Base-by-base conservation (phyloP, 2,329 filamentous ascomycete genomes). In the Ophiostoma ulmi region DNA sequence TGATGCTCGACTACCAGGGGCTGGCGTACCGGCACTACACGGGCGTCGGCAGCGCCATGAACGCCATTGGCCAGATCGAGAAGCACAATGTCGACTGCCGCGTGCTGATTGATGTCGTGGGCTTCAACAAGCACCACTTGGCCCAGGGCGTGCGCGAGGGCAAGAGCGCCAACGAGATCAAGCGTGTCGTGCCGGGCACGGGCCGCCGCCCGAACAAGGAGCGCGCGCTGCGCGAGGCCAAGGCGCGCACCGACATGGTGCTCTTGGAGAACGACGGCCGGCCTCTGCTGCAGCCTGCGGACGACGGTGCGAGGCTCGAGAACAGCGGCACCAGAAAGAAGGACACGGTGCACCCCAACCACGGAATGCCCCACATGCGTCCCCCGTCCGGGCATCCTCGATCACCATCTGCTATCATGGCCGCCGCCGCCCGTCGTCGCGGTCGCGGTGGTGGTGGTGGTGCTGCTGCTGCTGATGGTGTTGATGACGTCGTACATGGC, bases 51-150 rank as follows among this genome's bases (percentile, higher is more conserved):
- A 11, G 52, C 22, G n/a, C 8, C 8, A 69, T 83, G 5, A 11
- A 22, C n/a, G 72, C n/a, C 52, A 22, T 10, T 2, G n/a, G 52
- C 52, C 22, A 55, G n/a, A 13, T 74, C 11, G 73, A 76, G 69
- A 78, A 77, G 70, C 77, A 80, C 74, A 79, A 81, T 26, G 80
- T 83, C 36, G 79, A 83, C 67, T 77, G 81, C 1, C 75, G 79
- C 52, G 76, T 82, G 36, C 76, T 83, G 20, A 74, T 82, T 61
- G 81, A 83, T 61, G 77, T 80, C 6, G 73, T 78, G 8, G 81
- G 82, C 7, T 82, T 80, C 75, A 80, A 81, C 72, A 82, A 81
- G 74, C 79, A 81, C 72, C 77, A 81, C 44, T 75, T 79, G 2
- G 74, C 77, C 0, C 76, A 77, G 72, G 80, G 78, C 11, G 77